Evolutionary conservation across 805 yeast species (phyloP).

Genomic region (Ogataea polymorpha): DNA sequence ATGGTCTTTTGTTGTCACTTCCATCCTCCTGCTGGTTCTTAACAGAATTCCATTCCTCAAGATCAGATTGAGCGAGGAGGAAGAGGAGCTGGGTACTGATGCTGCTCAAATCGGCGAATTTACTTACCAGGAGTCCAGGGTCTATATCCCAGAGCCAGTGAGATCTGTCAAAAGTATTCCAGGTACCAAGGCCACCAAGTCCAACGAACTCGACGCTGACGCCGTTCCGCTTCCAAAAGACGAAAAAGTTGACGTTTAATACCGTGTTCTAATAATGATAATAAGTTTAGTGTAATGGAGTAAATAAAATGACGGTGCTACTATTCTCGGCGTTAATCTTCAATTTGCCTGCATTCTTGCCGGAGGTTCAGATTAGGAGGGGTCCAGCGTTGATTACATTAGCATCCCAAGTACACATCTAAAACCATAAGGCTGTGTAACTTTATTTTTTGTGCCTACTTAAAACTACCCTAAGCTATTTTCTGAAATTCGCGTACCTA

Average conservation of each 20-base stretch:
- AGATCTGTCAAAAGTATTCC: constrained; percentile 48
- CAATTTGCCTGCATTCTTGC: too few relatives aligned
- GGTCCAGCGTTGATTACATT: too few relatives aligned
- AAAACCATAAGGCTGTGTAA: too few relatives aligned
- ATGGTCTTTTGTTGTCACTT: constrained; percentile 76
- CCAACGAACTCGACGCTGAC: constrained; percentile 25
- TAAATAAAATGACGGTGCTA: too few relatives aligned
- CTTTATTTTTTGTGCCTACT: too few relatives aligned
- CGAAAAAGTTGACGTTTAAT: constrained; percentile 23
- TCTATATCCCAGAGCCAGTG: constrained; percentile 74
- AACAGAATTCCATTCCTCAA: constrained; percentile 78
- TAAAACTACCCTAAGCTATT: too few relatives aligned
- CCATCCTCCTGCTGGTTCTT: constrained; percentile 60
- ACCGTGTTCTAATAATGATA: too few relatives aligned
- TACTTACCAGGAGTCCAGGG: constrained; percentile 64
- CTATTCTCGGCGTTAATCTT: too few relatives aligned
- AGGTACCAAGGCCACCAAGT: constrained; percentile 13
- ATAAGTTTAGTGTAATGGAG: too few relatives aligned
- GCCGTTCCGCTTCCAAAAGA: constrained; percentile 31
- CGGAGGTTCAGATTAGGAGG: too few relatives aligned
- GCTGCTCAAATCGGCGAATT: constrained; percentile 87
- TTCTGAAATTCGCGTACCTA: neutral
- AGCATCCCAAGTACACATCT: too few relatives aligned
- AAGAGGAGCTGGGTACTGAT: constrained; percentile 87
- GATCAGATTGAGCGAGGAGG: constrained; percentile 80